Evolutionary conservation across 1,139 yeast genomes (phyloP).

Genomic region (Yamadazyma dushanensis): DNA sequence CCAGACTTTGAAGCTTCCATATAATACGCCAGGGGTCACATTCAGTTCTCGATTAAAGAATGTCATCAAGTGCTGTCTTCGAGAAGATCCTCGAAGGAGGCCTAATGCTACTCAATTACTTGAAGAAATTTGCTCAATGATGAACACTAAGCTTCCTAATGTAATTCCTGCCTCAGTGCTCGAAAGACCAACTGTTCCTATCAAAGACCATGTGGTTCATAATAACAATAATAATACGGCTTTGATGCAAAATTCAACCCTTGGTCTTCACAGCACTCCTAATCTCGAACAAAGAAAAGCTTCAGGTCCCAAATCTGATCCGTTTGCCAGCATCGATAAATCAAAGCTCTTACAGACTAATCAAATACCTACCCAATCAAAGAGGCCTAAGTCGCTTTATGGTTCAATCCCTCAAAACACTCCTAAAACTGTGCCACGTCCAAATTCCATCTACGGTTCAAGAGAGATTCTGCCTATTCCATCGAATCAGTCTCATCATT

Average conservation of each 20-base stretch:
- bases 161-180: slow-evolving; percentile 32
- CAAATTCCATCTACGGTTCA: slow-evolving; percentile 14
- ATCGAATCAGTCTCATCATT: slow-evolving; percentile 22
- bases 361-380: slow-evolving; percentile 5
- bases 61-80: slow-evolving; percentile 59
- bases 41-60: slow-evolving; percentile 51
- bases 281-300: slow-evolving; percentile 10
- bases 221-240: background rate
- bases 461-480: slow-evolving; percentile 14
- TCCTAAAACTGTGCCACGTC: slow-evolving; percentile 7
- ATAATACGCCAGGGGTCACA: slow-evolving; percentile 38
- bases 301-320: slow-evolving; percentile 23
- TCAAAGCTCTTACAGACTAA: slow-evolving; percentile 23
- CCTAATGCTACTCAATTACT: slow-evolving; percentile 74
- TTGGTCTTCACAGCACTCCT: slow-evolving; percentile 8
- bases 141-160: slow-evolving; percentile 55
- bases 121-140: slow-evolving; percentile 66
- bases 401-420: slow-evolving; percentile 5
- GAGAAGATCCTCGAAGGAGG: slow-evolving; percentile 68
- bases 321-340: slow-evolving; percentile 42
- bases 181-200: slow-evolving; percentile 13
- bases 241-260: background rate
- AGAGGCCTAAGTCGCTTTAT: slow-evolving; percentile 23
- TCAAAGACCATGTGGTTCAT: background rate
- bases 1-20: slow-evolving; percentile 34